Base-by-base conservation (phyloP, 2,329 filamentous ascomycete genomes). In the Neonectria punicea region DNA sequence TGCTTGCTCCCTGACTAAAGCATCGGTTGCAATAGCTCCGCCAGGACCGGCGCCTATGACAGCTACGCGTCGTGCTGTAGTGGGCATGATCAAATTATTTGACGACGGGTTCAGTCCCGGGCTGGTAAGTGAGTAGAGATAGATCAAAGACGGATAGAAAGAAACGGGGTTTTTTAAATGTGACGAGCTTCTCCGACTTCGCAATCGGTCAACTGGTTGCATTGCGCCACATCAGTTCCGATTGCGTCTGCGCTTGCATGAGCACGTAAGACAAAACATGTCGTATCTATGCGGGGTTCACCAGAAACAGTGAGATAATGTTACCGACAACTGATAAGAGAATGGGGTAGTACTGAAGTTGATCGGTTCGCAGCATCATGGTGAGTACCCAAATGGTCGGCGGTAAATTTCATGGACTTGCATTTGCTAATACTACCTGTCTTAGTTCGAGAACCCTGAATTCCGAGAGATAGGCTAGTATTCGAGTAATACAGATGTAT, bases 31-130 rank as follows among this genome's bases (percentile, higher is more conserved):
- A 44, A 63, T 63, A 18, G 61, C 55, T 16, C 61, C 61, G 20
- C 43, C 30, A 30, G 61, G 61, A 39, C 61, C 61, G 9, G 61
- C 55, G 25, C 61, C 61, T n/a, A 63, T 63, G 5, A 63, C 61
- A 22, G 61, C 61, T 16, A 63, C 61, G 20, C 61, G 55, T 39
- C 39, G 61, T 28, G 51, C 43, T 43, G 53, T 3, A 16, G 36
- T 6, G 8, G 59, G 53, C 53, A 62, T 62, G 22, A 11, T 53
- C 28, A 30, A 20, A 39, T 1, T 57, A 7, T 5, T 10, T 41
- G 22, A 8, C 9, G 16, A 25, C 10, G 1, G 22, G 32, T 2
- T 51, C 7, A 25, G 7, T 32, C 13, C 18, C 4, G 16, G 8
- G 2, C n/a, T 43, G 4, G n/a, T n/a, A 9, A 41, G 5, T 20